phyloP scores from a whole-genome alignment of 352 stramenopile species.

The Bremia lactucae region DNA sequence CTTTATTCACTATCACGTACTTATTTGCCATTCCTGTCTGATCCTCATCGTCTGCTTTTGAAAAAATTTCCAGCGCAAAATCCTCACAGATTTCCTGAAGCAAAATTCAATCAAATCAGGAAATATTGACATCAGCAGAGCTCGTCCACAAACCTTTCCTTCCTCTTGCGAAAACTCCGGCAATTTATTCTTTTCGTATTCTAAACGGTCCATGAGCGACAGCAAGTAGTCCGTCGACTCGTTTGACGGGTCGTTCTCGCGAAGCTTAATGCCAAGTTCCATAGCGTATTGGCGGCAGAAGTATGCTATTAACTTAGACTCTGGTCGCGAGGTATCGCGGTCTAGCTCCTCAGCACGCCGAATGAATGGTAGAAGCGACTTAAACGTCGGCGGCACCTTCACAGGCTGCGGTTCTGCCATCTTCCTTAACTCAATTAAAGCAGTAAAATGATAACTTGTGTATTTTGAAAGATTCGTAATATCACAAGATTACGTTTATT shows the following conservation, averaged over 20 bases:
- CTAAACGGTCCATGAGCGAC: slow-evolving; percentile 84
- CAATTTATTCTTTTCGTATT: slow-evolving; percentile 87
- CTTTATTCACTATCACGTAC: slow-evolving; percentile 18
- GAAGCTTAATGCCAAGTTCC: slow-evolving; percentile 82
- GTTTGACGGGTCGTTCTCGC: slow-evolving; percentile 62
- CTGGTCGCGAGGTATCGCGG: slow-evolving; percentile 74
- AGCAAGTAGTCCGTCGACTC: slow-evolving; percentile 85
- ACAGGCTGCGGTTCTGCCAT: slow-evolving; percentile 40
- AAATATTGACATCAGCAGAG: background rate
- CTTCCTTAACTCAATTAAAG: background rate
- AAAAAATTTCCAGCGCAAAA: slow-evolving; percentile 89
- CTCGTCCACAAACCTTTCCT: slow-evolving; percentile 52
- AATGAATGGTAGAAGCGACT: slow-evolving; percentile 90
- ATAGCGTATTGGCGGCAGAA: slow-evolving; percentile 87
- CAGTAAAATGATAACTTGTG: too few species aligned
- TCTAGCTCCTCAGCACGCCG: slow-evolving; percentile 93
- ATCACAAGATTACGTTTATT: too few species aligned
- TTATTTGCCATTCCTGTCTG: slow-evolving; percentile 83
- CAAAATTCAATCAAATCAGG: background rate
- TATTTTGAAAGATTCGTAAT: too few species aligned
- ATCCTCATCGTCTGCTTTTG: slow-evolving; percentile 91
- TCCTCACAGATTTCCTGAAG: slow-evolving; percentile 73
- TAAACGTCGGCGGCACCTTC: slow-evolving; percentile 90
- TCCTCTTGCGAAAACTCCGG: slow-evolving; percentile 87
- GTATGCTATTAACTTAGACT: slow-evolving; percentile 93